A percentile compares a stretch with the other conserved stretches of the same genome.
These are phyloP conservation scores for Pyrus pyrifolia DNA, from an alignment of 306 rosid species.

Conservation along the genomic window DNA sequence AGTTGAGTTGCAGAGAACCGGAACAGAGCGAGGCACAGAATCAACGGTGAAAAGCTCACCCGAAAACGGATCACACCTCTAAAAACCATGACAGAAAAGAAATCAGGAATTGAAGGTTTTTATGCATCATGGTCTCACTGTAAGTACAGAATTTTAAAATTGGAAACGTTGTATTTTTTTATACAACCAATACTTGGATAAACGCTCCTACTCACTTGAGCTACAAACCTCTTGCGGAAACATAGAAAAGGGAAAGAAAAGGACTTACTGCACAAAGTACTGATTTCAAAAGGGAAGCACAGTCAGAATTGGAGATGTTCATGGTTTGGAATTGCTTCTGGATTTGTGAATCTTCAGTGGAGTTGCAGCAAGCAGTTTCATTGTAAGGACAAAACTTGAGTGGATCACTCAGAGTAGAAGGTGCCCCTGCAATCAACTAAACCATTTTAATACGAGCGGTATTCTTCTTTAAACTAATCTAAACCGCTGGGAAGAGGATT, in stretches of 20 bases:
- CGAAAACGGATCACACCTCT: constrained; percentile 92
- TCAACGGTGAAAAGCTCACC: constrained; percentile 54
- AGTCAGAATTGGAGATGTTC: constrained; percentile 60
- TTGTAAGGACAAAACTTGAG: constrained; percentile 72
- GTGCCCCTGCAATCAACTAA: constrained; percentile 45
- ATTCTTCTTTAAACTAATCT: background rate
- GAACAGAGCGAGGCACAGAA: constrained; percentile 59
- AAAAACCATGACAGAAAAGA: constrained; percentile 3
- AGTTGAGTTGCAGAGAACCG: constrained; percentile 77
- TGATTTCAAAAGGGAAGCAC: constrained; percentile 71
- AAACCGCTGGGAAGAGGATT: background rate
- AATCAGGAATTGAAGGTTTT: background rate
- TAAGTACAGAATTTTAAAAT: background rate
- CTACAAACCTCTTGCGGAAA: background rate
- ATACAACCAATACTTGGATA: background rate
- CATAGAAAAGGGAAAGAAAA: background rate
- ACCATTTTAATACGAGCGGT: constrained; percentile 18
- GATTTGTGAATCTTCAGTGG: constrained; percentile 55
- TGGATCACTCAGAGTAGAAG: constrained; percentile 40
- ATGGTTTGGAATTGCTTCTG: constrained; percentile 54
- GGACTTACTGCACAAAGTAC: constrained; percentile 75
- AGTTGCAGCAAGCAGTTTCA: constrained; percentile 77
- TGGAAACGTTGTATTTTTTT: background rate
- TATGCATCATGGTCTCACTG: background rate
- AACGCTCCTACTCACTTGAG: background rate